Evolutionary conservation across 306 rosid genomes (phyloP).

Genomic region (Cucurbita ficifolia): DNA sequence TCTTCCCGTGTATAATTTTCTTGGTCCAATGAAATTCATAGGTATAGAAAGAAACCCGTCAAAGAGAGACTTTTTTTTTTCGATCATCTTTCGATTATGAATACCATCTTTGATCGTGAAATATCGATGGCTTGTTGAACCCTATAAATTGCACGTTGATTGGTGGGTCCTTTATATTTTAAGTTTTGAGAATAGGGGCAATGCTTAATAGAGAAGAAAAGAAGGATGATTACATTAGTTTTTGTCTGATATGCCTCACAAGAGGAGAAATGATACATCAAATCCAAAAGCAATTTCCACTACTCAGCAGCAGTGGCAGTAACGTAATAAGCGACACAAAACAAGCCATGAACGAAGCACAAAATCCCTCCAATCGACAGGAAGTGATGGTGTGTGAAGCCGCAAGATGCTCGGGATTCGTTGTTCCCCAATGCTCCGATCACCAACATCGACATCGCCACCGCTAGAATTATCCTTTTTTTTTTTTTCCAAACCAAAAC

Average conservation of each 20-base stretch:
- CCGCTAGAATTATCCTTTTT: slow-evolving; percentile 46
- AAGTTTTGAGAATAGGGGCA: background rate
- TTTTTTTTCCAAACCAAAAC: background rate
- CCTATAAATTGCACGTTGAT: no score
- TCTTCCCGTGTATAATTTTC: background rate
- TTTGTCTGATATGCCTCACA: background rate
- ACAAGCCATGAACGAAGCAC: slow-evolving; percentile 75
- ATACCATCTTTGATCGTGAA: no score
- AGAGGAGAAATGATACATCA: background rate
- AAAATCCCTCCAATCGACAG: slow-evolving; percentile 87
- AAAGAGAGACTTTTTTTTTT: no score
- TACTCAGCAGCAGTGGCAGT: slow-evolving; percentile 44
- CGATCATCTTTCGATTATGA: no score
- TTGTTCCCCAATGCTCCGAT: slow-evolving; percentile 78
- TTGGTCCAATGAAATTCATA: background rate
- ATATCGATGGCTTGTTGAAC: no score
- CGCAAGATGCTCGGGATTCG: slow-evolving; percentile 62
- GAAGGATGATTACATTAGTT: background rate
- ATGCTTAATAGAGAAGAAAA: background rate
- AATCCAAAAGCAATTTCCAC: background rate
- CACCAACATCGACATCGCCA: slow-evolving; percentile 75
- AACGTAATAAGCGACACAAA: slow-evolving; percentile 62
- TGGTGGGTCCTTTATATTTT: no score
- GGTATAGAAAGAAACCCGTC: background rate
- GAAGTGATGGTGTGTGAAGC: slow-evolving; percentile 81